Conservation (phyloP, 495 filamentous ascomycete species). For the Penicillium flavigenum region DNA sequence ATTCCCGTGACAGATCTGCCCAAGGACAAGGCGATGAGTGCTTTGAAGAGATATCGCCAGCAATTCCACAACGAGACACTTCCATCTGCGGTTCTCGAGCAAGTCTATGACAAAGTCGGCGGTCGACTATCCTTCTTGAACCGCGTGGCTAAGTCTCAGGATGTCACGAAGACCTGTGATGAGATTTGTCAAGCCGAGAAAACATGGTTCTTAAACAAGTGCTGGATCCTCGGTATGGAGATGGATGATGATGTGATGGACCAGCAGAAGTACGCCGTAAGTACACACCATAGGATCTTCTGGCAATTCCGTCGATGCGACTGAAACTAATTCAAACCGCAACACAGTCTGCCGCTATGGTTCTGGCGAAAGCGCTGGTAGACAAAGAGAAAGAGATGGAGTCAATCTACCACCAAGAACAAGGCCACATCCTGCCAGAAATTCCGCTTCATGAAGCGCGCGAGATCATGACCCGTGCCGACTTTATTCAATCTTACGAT, state of each 20-base stretch:
- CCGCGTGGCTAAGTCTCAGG: conserved; percentile 73
- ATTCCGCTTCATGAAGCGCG: conserved; percentile 82
- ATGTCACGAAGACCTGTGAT: conserved; percentile 77
- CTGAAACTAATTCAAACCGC: conserved; percentile 9
- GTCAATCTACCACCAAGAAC: conserved; percentile 57
- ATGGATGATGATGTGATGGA: conserved; percentile 99
- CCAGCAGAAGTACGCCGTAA: conserved; percentile 89
- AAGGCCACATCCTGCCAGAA: conserved; percentile 76
- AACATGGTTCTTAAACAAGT: conserved; percentile 92
- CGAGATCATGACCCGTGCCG: conserved; percentile 89
- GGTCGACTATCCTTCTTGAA: conserved; percentile 84
- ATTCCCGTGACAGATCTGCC: conserved; percentile 78
- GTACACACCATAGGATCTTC: conserved; percentile 24
- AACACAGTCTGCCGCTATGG: conserved; percentile 79
- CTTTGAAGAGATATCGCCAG: conserved; percentile 70
- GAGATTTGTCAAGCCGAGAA: conserved; percentile 79
- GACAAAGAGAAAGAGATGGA: conserved; percentile 71
- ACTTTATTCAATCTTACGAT: conserved; percentile 92
- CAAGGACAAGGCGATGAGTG: conserved; percentile 70
- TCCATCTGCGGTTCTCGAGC: conserved; percentile 55
- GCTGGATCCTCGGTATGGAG: conserved; percentile 84
- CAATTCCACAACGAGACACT: conserved; percentile 64
- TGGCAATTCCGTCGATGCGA: not conserved
- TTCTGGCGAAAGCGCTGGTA: conserved; percentile 86
- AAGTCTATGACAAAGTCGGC: conserved; percentile 82